Evolutionary conservation across 1,284 basidiomycete species (phyloP).

Genomic region (Schizophyllum amplum): DNA sequence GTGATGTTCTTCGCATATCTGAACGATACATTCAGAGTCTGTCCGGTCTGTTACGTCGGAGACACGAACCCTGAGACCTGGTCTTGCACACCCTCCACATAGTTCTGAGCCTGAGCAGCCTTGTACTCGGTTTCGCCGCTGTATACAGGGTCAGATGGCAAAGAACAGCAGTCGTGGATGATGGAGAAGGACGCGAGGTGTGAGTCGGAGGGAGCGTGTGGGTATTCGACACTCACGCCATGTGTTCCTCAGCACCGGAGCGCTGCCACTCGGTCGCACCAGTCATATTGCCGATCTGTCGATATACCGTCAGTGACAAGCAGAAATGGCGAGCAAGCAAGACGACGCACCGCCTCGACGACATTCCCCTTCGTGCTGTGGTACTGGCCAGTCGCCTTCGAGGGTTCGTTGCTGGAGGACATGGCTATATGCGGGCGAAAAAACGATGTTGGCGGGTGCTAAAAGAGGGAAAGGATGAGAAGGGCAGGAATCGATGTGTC

Average conservation of each 20-base stretch:
- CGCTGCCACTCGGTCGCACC: slow-evolving; percentile 36
- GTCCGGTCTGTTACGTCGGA: background rate
- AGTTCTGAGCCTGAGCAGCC: slow-evolving; percentile 41
- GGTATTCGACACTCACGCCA: slow-evolving; percentile 16
- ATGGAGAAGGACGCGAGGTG: background rate
- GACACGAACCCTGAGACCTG: slow-evolving; percentile 31
- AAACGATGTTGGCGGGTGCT: background rate
- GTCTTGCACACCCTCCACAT: slow-evolving; percentile 47
- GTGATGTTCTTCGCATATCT: slow-evolving; percentile 43
- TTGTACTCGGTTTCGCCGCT: slow-evolving; percentile 49
- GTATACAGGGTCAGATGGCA: background rate
- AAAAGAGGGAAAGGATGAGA: background rate
- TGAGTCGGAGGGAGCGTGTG: background rate
- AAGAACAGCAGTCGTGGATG: background rate
- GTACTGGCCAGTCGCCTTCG: slow-evolving; percentile 7
- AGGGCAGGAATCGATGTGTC: background rate
- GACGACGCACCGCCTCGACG: slow-evolving; percentile 33
- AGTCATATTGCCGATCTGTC: slow-evolving; percentile 32
- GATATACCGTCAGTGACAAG: background rate
- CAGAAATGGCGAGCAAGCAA: background rate
- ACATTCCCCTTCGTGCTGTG: slow-evolving; percentile 29
- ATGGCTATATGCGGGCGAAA: background rate
- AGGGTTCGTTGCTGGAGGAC: background rate
- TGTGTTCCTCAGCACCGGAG: slow-evolving; percentile 51
- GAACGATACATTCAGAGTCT: background rate